Percentiles rank a stretch among this genome's conserved stretches.
phyloP scores from a whole-genome alignment of 2,329 filamentous ascomycete genomes.

The Ceratocystis cacaofunesta region DNA sequence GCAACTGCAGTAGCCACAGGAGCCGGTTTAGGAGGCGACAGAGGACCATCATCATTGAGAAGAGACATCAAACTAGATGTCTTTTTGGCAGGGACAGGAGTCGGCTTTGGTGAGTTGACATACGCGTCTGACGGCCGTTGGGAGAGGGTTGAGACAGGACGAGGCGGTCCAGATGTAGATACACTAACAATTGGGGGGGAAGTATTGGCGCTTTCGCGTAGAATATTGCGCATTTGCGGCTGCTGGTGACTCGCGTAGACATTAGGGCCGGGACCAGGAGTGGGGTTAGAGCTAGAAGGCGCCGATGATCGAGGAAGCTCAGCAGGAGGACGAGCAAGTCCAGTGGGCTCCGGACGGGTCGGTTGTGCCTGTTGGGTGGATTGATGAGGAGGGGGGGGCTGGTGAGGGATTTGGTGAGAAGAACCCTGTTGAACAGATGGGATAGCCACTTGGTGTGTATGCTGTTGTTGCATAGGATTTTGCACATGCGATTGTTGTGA shows the following conservation, averaged over 20 bases:
- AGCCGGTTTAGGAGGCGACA: constrained; percentile 28
- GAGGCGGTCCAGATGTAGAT: neutral
- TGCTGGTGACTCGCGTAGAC: neutral
- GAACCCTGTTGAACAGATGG: neutral
- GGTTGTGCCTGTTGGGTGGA: neutral
- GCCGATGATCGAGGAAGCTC: neutral
- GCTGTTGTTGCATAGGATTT: constrained; percentile 9
- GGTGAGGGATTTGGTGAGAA: neutral
- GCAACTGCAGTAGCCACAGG: constrained; percentile 38
- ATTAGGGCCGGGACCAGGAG: neutral
- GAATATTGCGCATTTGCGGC: constrained; percentile 10
- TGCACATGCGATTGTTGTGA: constrained; percentile 1
- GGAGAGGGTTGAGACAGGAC: neutral
- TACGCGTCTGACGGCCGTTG: constrained; percentile 11
- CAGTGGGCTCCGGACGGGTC: neutral
- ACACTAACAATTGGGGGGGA: neutral
- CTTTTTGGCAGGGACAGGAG: constrained; percentile 34
- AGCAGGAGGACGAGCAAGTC: neutral
- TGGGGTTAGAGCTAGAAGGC: neutral
- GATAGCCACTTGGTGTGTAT: neutral
- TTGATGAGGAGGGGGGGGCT: neutral
- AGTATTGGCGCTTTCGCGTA: constrained; percentile 6
- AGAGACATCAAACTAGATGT: constrained; percentile 49
- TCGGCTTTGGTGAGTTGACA: constrained; percentile 11
- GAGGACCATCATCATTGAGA: constrained; percentile 43